Base-by-base conservation (phyloP, 2,329 filamentous ascomycete species). In the Xylaria sp. region DNA sequence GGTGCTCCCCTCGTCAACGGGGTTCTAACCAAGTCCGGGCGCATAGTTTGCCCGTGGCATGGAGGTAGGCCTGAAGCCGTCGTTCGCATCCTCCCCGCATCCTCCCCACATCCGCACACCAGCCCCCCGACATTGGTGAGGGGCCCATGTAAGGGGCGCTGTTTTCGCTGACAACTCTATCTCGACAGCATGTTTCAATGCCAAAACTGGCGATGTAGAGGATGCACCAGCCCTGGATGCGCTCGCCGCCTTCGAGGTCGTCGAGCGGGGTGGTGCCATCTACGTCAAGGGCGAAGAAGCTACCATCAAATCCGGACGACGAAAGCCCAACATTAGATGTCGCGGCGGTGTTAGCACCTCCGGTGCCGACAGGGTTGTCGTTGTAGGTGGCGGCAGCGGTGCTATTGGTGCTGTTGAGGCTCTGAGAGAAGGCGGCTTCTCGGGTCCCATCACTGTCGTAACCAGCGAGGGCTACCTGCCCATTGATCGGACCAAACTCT, bases 11-110 rank as follows among this genome's bases (percentile, higher is more conserved):
- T 99, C 72, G 89, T 90, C 61, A 93, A 95, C 73, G 96, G 96
- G 62, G 90, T 98, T 8, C 81, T 99, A 70, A 93, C 93, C 8
- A 88, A 89, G 2, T 90, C 92, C 73, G 96, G 96, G 5, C 87
- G 93, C 59, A 81, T 99, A 70, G 97, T 93, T 7, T 99, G 96
- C 79, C 94, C 95, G 3, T 98, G 96, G 96, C 95, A 98, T 79
- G 95, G 95, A 83, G 93, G 93, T 96, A 78, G 72, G 85, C 79
- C 36, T 50, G n/a, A 53, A 48, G 20, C 15, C 23, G n/a, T 53
- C 46, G 20, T 18, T 13, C 28, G 20, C 30, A 13, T 15, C 15
- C n/a, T 39, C 12, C 39, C n/a, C 28, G 20, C 30, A 13, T 15
- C 15, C n/a, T 39, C 12, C 39, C 18, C 46, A 7, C 18, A 39